Evolutionary conservation across 768 basidiomycete species (phyloP).

Genomic region (Leccinellum luteum): DNA sequence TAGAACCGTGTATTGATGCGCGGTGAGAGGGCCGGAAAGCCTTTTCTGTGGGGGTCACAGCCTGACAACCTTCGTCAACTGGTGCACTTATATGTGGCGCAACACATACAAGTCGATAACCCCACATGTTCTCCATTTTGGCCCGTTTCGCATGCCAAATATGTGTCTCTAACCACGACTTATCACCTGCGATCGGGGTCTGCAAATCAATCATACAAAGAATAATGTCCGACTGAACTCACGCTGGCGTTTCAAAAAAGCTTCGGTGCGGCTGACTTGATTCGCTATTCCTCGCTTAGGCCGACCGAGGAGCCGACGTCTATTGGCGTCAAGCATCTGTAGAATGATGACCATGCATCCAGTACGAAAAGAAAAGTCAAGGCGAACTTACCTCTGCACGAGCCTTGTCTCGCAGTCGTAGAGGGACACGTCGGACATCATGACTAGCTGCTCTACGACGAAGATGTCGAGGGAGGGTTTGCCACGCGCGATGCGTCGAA

Average conservation of each 20-base stretch:
- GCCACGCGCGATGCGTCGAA: conserved; percentile 84
- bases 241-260: conserved; percentile 77
- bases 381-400: conserved; percentile 62
- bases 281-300: conserved; percentile 65
- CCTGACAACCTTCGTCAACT: conserved; percentile 39
- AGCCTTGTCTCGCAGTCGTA: conserved; percentile 79
- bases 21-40: conserved; percentile 89
- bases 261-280: conserved; percentile 53
- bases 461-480: conserved; percentile 88
- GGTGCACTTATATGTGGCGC: neutral
- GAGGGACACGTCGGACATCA: conserved; percentile 86
- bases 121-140: conserved; percentile 93
- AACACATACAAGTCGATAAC: conserved; percentile 71
- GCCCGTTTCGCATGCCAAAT: conserved; percentile 97
- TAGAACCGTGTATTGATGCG: conserved; percentile 79
- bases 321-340: conserved; percentile 52
- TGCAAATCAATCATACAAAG: neutral
- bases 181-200: conserved; percentile 53
- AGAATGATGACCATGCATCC: conserved; percentile 31
- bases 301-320: conserved; percentile 40
- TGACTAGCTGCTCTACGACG: conserved; percentile 93
- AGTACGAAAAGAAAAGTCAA: neutral
- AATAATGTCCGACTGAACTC: conserved; percentile 5
- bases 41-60: conserved; percentile 87
- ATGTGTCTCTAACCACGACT: conserved; percentile 94